Evolutionary conservation across 129 eudicot genomes (phyloP).

Genomic region (Saussurea involucrata): DNA sequence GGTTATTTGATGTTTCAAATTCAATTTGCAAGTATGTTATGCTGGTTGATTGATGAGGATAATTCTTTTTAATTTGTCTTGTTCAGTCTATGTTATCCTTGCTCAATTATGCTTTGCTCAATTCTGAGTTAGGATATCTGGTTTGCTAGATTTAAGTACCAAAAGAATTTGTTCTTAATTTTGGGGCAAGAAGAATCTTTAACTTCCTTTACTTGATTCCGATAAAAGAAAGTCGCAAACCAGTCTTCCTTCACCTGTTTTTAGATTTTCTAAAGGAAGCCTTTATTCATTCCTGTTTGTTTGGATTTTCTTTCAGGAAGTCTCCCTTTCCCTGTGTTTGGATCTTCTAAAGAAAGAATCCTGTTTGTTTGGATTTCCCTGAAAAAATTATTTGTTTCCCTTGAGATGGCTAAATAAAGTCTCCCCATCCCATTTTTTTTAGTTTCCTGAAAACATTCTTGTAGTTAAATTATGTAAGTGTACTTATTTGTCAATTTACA

Average conservation of each 20-base stretch:
- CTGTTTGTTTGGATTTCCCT: neutral
- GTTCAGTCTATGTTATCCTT: neutral
- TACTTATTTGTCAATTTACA: neutral
- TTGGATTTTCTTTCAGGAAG: neutral
- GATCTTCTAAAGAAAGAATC: neutral
- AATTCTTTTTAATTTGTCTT: neutral
- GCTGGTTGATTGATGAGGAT: neutral
- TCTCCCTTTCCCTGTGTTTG: neutral
- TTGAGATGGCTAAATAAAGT: neutral
- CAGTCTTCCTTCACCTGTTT: neutral
- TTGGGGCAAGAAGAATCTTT: constrained; percentile 1
- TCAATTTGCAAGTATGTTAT: neutral
- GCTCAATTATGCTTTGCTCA: neutral
- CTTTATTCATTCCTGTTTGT: neutral
- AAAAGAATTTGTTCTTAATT: neutral
- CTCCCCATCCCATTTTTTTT: neutral
- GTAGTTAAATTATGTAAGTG: neutral
- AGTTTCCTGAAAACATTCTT: neutral
- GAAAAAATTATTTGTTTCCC: neutral
- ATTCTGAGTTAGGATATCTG: neutral
- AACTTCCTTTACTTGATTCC: neutral
- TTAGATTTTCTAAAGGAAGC: neutral
- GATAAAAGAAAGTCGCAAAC: neutral
- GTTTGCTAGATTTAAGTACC: neutral
- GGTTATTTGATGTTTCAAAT: neutral